phyloP scores from a whole-genome alignment of 768 basidiomycete species.

The Glaciozyma martinii region DNA sequence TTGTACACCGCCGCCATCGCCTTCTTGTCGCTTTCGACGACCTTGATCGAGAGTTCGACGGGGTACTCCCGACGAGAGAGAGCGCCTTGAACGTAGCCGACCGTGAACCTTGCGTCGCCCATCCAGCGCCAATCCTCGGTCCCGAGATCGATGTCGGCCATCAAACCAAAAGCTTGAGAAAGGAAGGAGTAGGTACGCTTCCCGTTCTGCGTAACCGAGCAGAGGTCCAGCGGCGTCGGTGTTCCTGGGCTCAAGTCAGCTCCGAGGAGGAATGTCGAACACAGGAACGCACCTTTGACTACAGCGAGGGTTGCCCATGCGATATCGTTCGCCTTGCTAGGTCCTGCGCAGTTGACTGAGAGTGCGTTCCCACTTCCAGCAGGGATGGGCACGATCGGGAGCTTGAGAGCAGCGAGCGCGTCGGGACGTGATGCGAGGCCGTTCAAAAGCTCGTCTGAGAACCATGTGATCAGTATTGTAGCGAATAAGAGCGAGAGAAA shows the following conservation, averaged over 20 bases:
- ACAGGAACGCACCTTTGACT: conserved; percentile 65
- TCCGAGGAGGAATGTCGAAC: conserved; percentile 51
- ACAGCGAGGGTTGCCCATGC: conserved; percentile 58
- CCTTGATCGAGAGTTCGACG: conserved; percentile 60
- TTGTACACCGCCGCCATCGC: conserved; percentile 27
- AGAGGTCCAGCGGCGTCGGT: conserved; percentile 66
- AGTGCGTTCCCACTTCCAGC: conserved; percentile 40
- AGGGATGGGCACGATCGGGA: conserved; percentile 69
- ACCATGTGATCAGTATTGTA: too few relatives aligned
- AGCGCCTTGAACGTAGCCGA: conserved; percentile 61
- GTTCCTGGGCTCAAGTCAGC: conserved; percentile 45
- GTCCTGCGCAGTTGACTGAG: conserved; percentile 13
- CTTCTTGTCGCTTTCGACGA: conserved; percentile 49
- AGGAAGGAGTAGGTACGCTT: conserved; percentile 66
- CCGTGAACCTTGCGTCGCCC: conserved; percentile 68
- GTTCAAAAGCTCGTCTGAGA: conserved; percentile 57
- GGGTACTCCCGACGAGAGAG: conserved; percentile 56
- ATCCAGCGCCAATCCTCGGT: conserved; percentile 59
- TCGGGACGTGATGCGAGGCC: conserved; percentile 62
- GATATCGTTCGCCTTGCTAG: conserved; percentile 2
- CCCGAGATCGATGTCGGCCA: conserved; percentile 57
- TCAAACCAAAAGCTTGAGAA: conserved; percentile 70
- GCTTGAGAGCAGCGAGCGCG: conserved; percentile 52
- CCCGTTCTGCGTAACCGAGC: conserved; percentile 61
- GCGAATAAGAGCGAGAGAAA: too few relatives aligned